Evolutionary conservation across 768 basidiomycete species (phyloP).

Genomic region (Trametes cingulata): DNA sequence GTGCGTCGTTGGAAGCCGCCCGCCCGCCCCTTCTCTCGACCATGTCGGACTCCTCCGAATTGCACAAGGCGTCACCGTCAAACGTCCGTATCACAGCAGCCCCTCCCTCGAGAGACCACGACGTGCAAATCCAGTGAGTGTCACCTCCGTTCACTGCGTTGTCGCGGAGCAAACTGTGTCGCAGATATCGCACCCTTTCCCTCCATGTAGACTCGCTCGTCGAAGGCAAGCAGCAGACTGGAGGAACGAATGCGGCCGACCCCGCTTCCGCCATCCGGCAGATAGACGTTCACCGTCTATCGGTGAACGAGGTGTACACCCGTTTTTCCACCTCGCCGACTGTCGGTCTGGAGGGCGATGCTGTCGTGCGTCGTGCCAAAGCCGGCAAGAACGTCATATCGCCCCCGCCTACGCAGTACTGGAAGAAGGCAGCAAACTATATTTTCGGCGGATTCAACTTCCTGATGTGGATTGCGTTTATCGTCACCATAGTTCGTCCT

Average conservation of each 20-base stretch:
- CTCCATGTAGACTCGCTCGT: slow-evolving; percentile 41
- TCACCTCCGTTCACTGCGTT: not conserved
- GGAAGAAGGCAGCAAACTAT: slow-evolving; percentile 52
- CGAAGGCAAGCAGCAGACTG: slow-evolving; percentile 15
- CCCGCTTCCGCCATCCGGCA: slow-evolving; percentile 42
- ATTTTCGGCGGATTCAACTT: slow-evolving; percentile 61
- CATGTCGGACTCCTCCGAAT: not conserved
- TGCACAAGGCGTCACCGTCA: not conserved
- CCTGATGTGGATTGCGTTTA: slow-evolving; percentile 55
- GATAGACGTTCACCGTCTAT: slow-evolving; percentile 51
- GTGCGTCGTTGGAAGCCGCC: not conserved
- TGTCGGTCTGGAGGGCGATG: slow-evolving; percentile 48
- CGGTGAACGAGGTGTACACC: slow-evolving; percentile 42
- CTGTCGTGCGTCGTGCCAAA: slow-evolving; percentile 31
- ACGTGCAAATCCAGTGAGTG: slow-evolving; percentile 12
- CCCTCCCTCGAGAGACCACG: not conserved
- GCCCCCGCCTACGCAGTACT: slow-evolving; percentile 48
- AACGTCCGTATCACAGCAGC: not conserved
- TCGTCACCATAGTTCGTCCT: slow-evolving; percentile 44
- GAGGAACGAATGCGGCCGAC: slow-evolving; percentile 25
- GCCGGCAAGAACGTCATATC: slow-evolving; percentile 47
- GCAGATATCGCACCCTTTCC: slow-evolving; percentile 47
- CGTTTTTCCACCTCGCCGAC: slow-evolving; percentile 45
- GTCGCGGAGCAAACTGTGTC: not conserved
- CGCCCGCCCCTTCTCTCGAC: not conserved